Percentiles rank a stretch among this genome's conserved stretches.
These are phyloP conservation scores for Globisporangium mamillatum DNA, from an alignment of 352 stramenopile species.

Conservation along the genomic window DNA sequence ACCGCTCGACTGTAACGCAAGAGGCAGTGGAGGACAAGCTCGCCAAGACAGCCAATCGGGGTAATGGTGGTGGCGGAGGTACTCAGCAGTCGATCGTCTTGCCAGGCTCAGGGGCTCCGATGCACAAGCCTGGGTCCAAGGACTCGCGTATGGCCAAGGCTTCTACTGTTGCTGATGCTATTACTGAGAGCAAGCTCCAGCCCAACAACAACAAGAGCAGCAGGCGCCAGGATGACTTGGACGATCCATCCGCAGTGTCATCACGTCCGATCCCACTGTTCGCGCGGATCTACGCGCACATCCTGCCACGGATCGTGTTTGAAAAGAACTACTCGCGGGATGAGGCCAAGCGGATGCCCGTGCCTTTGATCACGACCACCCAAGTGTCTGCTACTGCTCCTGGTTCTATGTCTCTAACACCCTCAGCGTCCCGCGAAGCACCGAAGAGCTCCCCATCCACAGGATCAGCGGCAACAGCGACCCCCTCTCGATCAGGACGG, in stretches of 20 bases:
- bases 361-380: constrained; percentile 18
- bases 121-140: constrained; percentile 9
- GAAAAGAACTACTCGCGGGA: constrained; percentile 46
- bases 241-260: not conserved
- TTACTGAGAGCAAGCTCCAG: not conserved
- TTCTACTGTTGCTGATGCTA: not conserved
- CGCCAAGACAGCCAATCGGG: not conserved
- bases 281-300: constrained; percentile 52
- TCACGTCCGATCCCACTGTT: constrained; percentile 30
- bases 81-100: not conserved
- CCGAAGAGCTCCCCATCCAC: not conserved
- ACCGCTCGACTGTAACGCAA: constrained; percentile 57
- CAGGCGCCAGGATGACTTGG: not conserved
- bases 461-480: not conserved
- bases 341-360: constrained; percentile 30
- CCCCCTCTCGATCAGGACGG: not conserved
- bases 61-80: not conserved
- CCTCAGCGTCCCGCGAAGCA: not conserved
- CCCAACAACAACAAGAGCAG: constrained; percentile 16
- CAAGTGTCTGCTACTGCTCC: not conserved
- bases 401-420: not conserved
- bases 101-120: not conserved
- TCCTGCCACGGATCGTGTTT: constrained; percentile 46
- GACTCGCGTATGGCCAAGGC: not conserved
- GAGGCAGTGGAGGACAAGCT: constrained; percentile 40